Percentiles rank a stretch among this genome's conserved stretches.
phyloP scores from a whole-genome alignment of 2,329 filamentous ascomycete genomes.

The Fusarium virguliforme region DNA sequence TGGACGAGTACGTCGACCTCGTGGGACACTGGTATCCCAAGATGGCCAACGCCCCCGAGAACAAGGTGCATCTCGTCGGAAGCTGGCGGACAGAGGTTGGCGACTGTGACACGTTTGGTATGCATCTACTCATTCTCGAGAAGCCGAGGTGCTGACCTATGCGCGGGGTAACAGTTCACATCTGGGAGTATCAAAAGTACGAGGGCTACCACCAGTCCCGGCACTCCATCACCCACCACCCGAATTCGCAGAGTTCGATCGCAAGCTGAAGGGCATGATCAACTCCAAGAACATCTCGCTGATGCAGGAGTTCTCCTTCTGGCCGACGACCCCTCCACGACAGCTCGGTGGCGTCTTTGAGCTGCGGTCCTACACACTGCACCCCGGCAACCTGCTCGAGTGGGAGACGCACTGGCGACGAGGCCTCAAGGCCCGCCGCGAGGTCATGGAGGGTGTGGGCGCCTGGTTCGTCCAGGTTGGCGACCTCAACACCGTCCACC shows the following conservation, averaged over 20 bases:
- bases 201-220: slow-evolving; percentile 95
- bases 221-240: slow-evolving; percentile 85
- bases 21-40: slow-evolving; percentile 93
- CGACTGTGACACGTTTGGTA: slow-evolving; percentile 97
- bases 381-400: slow-evolving; percentile 95
- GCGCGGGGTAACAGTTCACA: slow-evolving; percentile 79
- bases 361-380: slow-evolving; percentile 94
- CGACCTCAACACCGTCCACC: slow-evolving; percentile 96
- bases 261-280: slow-evolving; percentile 88
- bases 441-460: slow-evolving; percentile 98
- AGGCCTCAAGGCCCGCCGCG: slow-evolving; percentile 88
- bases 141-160: slow-evolving; percentile 29
- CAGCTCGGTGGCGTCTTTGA: slow-evolving; percentile 94
- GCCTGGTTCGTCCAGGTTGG: slow-evolving; percentile 99
- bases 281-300: slow-evolving; percentile 88
- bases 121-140: slow-evolving; percentile 49
- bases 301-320: slow-evolving; percentile 99
- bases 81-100: slow-evolving; percentile 99
- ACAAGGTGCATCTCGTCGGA: slow-evolving; percentile 95
- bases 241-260: slow-evolving; percentile 87
- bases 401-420: slow-evolving; percentile 99
- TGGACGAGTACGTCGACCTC: slow-evolving; percentile 93
- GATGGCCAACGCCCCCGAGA: slow-evolving; percentile 87
- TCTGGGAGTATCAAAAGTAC: slow-evolving; percentile 99
- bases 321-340: slow-evolving; percentile 94